Base-by-base conservation (phyloP, 2,329 filamentous ascomycete genomes). In the Aspergillus alliaceus region DNA sequence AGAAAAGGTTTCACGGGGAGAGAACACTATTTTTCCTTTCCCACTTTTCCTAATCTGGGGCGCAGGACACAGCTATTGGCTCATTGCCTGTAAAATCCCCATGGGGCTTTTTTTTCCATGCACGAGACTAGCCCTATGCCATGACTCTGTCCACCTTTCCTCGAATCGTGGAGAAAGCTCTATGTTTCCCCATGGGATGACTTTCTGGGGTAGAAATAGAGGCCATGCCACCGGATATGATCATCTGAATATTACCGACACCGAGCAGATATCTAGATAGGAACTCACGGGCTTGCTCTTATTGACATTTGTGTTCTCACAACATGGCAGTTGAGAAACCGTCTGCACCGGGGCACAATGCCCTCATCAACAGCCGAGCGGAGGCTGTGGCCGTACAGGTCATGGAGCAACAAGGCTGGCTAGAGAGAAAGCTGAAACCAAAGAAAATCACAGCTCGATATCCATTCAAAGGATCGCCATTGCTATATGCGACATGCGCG, bases 401-500 rank as follows among this genome's bases (percentile, higher is more conserved):
- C n/a, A 59, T 54, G 14, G 62, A 62, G 48, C 63, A 72, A 34
- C 53, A 66, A 18, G 60, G 66, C 35, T 74, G 71, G 71, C 57
- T 75, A 22, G 72, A 75, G 63, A 69, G 63, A 32, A 65, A 58
- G n/a, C 37, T 77, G 22, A 75, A 73, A 60, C 75, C 74, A 1
- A 73, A 64, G 56, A 74, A 67, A 31, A 61, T 75, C 50, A 70
- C 62, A 2, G 68, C 71, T 7, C 59, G 74, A 18, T 77, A 76
- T 57, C 74, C 74, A 1, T 67, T 77, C 65, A 74, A 69, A 52
- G 75, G 75, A 53, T n/a, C 59, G 8, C 58, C 61, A 3, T 51
- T 77, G 15, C 64, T 77, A 7, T 77, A 66, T 50, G 68, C 71
- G 37, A 77, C 75, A 22, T 77, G 74, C 59, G 74, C 65, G 2